Base-by-base conservation (phyloP, 2,329 filamentous ascomycete species). In the Stagonosporopsis chrysanthemi region DNA sequence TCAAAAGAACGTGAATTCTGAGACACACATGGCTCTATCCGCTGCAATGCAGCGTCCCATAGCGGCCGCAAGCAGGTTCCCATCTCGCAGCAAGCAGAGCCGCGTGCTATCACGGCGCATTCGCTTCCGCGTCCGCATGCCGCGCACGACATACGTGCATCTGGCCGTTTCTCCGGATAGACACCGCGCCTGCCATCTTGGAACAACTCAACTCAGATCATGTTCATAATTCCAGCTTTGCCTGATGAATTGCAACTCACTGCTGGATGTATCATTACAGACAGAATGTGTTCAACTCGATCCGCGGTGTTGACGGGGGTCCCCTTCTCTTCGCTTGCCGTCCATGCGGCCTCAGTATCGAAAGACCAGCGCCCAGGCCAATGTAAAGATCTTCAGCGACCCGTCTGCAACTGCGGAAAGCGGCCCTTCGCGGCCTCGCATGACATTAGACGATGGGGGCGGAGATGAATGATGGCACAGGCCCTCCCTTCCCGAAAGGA, bases 61-160 rank as follows among this genome's bases (percentile, higher is more conserved):
- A 58, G 61, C 61, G 47, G 59, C 63, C 55, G 44, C 62, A 61
- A 62, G 62, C 60, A 65, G 58, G 46, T 49, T 60, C 61, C 66
- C 68, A 67, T 56, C 62, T 62, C 59, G 65, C 68, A 63, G 59
- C 62, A 45, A 64, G 62, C 58, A 67, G 68, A 72, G 69, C 68
- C 69, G 68, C 68, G 52, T 65, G 49, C 57, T 58, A 61, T 63
- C 49, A 62, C 62, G 50, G 53, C 54, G 61, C 64, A 63, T 65
- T 68, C 70, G 66, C 66, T 67, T 67, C 69, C 63, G 62, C 62
- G 40, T 65, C 64, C 67, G 64, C 67, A 69, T 69, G 63, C 50
- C 62, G 69, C 62, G 73, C 72, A 75, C 71, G 70, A 74, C 72
- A 75, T 75, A 65, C 52, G 53, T 71, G 63, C 66, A 52, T 68